A percentile compares a stretch with the other conserved stretches of the same genome.
These are phyloP conservation scores for Neospermospora avenae DNA, from an alignment of 2,329 filamentous ascomycete species.

Conservation along the genomic window DNA sequence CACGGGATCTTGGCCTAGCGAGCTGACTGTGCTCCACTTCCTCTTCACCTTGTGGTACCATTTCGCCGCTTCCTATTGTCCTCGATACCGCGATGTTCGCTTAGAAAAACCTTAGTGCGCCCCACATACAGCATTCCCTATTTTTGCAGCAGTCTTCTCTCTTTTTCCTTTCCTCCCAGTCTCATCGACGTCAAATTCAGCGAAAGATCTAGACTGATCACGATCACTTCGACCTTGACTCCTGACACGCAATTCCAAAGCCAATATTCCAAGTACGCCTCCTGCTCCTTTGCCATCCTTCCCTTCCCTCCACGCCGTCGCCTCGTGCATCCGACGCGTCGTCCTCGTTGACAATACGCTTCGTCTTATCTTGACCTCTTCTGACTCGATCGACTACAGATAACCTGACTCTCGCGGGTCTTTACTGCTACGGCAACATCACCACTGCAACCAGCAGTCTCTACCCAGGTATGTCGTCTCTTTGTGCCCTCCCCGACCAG, in stretches of 20 bases:
- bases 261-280: neutral
- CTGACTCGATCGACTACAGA: too few relatives aligned
- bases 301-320: too few relatives aligned
- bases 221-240: neutral
- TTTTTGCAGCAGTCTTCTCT: too few relatives aligned
- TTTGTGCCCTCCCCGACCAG: neutral
- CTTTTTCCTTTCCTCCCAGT: neutral
- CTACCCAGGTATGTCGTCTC: neutral
- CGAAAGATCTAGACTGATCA: neutral
- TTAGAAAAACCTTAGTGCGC: neutral
- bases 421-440: neutral
- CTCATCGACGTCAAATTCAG: neutral
- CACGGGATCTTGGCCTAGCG: too few relatives aligned
- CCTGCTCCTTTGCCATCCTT: too few relatives aligned
- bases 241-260: neutral
- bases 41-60: neutral
- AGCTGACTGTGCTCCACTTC: neutral
- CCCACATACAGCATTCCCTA: neutral
- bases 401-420: neutral
- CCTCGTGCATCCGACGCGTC: neutral
- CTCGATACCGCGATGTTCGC: neutral
- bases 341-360: neutral
- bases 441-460: neutral
- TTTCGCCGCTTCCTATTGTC: neutral
- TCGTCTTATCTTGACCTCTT: too few relatives aligned